phyloP scores from a whole-genome alignment of 345 rosid species.

The Clausena lansium region DNA sequence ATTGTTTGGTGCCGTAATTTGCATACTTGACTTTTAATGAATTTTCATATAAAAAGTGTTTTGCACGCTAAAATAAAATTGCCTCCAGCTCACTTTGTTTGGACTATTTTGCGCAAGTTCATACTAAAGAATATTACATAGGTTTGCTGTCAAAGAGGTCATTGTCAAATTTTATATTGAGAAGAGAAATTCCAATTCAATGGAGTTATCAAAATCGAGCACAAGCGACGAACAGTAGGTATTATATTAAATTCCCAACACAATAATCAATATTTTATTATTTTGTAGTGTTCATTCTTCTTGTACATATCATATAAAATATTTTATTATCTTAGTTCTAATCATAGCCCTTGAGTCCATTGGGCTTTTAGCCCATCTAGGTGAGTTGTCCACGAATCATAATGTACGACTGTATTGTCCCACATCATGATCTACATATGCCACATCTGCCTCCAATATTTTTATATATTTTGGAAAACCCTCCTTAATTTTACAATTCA shows the following conservation, averaged over 20 bases:
- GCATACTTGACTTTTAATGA: not conserved
- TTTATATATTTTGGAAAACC: too few relatives aligned
- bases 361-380: not conserved
- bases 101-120: not conserved
- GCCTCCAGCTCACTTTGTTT: not conserved
- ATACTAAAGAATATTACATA: not conserved
- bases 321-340: not conserved
- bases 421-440: too few relatives aligned
- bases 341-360: not conserved
- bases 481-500: too few relatives aligned
- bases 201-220: not conserved
- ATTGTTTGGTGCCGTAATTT: constrained; percentile 6
- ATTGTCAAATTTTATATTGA: not conserved
- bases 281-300: too few relatives aligned
- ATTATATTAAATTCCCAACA: too few relatives aligned
- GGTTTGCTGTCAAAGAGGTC: not conserved
- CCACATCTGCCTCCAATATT: too few relatives aligned
- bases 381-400: not conserved
- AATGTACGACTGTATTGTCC: too few relatives aligned
- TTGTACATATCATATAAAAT: too few relatives aligned
- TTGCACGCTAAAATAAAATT: not conserved
- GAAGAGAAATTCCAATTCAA: not conserved
- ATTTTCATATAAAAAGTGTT: not conserved
- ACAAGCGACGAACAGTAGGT: not conserved
- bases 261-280: too few relatives aligned